Percentiles rank a stretch among this genome's conserved stretches.
These are phyloP conservation scores for Cavenderia fasciculata DNA, from an alignment of 78 protist species.

Conservation along the genomic window DNA sequence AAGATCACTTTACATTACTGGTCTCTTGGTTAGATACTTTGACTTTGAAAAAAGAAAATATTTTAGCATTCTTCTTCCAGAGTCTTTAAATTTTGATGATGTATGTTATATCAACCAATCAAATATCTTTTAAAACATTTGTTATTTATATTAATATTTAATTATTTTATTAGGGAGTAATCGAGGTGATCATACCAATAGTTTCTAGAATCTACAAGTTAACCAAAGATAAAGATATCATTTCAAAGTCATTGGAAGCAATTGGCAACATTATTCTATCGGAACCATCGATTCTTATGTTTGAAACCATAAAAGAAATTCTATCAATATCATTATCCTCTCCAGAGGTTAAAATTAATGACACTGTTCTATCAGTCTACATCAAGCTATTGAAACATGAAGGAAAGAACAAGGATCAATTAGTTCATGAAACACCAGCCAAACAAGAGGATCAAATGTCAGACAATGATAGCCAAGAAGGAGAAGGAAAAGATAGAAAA, in stretches of 20 bases:
- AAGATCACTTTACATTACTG: conserved; percentile 18
- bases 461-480: not conserved
- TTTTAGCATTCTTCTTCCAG: not conserved
- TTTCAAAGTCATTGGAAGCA: conserved; percentile 42
- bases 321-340: conserved; percentile 11
- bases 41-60: conserved; percentile 5
- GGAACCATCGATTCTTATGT: conserved; percentile 13
- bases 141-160: too few species aligned
- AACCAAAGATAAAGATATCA: conserved; percentile 24
- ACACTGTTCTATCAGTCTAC: conserved; percentile 9
- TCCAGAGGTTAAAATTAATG: conserved; percentile 5
- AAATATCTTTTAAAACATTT: too few species aligned
- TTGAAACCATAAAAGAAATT: conserved; percentile 19
- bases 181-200: not conserved
- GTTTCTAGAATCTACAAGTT: not conserved
- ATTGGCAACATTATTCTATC: conserved; percentile 63
- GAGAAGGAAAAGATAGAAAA: not conserved
- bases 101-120: too few species aligned
- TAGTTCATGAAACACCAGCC: not conserved
- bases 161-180: too few species aligned
- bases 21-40: conserved; percentile 37
- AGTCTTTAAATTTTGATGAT: not conserved
- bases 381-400: conserved; percentile 45
- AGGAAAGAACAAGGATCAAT: not conserved
- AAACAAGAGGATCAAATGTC: not conserved